These are phyloP conservation scores for Aspergillus cavernicola DNA, from an alignment of 495 filamentous ascomycete genomes.

Conservation along the genomic window DNA sequence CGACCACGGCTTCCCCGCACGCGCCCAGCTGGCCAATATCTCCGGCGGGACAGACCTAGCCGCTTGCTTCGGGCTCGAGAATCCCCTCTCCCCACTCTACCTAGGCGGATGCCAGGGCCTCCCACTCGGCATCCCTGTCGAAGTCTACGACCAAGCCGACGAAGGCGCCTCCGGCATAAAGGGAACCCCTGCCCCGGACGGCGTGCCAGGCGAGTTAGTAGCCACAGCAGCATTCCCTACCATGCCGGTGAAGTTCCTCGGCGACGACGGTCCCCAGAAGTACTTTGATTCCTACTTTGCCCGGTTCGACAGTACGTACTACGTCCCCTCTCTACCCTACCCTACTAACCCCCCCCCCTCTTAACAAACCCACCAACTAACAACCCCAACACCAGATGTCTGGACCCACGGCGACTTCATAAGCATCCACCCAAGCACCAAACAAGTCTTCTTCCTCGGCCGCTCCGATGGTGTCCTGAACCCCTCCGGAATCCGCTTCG, in stretches of 20 bases:
- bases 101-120: conserved; percentile 66
- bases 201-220: conserved; percentile 70
- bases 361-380: neutral
- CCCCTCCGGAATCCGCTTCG: conserved; percentile 73
- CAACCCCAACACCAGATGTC: conserved; percentile 42
- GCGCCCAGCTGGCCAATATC: conserved; percentile 65
- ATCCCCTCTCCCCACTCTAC: conserved; percentile 67
- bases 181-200: conserved; percentile 52
- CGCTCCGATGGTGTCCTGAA: conserved; percentile 77
- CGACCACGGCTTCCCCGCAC: conserved; percentile 65
- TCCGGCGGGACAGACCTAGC: conserved; percentile 77
- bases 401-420: conserved; percentile 85
- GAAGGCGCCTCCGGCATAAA: conserved; percentile 50
- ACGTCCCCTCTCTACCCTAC: neutral
- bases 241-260: conserved; percentile 70
- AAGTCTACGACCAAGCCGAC: conserved; percentile 58
- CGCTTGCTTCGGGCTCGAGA: conserved; percentile 64
- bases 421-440: conserved; percentile 62
- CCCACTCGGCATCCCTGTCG: conserved; percentile 59
- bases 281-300: conserved; percentile 72
- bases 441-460: conserved; percentile 64
- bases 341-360: neutral
- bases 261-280: conserved; percentile 48
- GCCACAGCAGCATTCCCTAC: conserved; percentile 67
- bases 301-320: conserved; percentile 44